Evolutionary conservation across 306 rosid genomes (phyloP).

Genomic region (Cyamopsis tetragonoloba): DNA sequence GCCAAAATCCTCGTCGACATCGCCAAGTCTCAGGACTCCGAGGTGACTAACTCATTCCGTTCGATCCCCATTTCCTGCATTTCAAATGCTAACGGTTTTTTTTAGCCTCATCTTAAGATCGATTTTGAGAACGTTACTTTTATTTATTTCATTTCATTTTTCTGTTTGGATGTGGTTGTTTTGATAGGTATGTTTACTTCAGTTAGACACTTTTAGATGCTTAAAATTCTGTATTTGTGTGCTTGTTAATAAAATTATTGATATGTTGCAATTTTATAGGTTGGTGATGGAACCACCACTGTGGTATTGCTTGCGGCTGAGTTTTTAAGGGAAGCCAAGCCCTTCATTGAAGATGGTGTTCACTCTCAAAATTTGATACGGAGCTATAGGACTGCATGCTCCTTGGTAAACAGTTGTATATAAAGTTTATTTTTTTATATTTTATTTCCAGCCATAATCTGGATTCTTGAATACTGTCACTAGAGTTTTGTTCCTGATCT

Average conservation of each 20-base stretch:
- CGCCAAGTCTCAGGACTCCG: constrained; percentile 96
- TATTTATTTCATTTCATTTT: not conserved
- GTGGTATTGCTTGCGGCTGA: constrained; percentile 96
- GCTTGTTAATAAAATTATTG: not conserved
- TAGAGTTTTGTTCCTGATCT: not conserved
- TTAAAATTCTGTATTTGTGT: not conserved
- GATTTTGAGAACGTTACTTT: too few species aligned
- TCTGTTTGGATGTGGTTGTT: not conserved
- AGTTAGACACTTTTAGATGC: not conserved
- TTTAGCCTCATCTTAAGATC: not conserved
- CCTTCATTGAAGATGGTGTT: constrained; percentile 93
- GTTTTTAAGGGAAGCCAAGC: constrained; percentile 92
- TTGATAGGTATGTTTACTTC: not conserved
- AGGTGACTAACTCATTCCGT: constrained; percentile 40
- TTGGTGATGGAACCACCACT: constrained; percentile 99
- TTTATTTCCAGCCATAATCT: not conserved
- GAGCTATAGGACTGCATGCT: constrained; percentile 76
- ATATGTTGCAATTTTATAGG: constrained; percentile 44
- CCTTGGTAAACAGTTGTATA: constrained; percentile 45
- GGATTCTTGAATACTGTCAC: not conserved
- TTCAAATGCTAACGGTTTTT: not conserved
- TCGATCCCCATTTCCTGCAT: not conserved
- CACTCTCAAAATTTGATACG: constrained; percentile 88
- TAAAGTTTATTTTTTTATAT: not conserved
- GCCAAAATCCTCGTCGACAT: constrained; percentile 94